Base-by-base conservation (phyloP, 257 asterid species). In the Vinca minor region DNA sequence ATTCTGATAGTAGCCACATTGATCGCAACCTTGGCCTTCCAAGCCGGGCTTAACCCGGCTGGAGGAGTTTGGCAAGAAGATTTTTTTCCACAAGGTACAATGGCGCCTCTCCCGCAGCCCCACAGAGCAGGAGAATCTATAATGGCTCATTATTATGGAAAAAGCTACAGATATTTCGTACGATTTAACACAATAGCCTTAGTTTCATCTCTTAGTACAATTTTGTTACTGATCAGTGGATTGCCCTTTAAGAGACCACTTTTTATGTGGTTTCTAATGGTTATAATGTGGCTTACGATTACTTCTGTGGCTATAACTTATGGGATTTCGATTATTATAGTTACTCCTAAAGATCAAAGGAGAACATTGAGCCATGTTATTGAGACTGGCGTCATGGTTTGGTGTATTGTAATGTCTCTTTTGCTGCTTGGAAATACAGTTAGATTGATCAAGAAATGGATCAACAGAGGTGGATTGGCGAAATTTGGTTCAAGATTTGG, bases 251-350 rank as follows among this genome's bases (percentile, higher is more conserved):
- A 26, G 42, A 75, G 74, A 8, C 55, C 38, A 62, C 23, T 81
- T 0, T 76, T 79, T 53, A 41, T 79, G 78, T 83, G 84, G 89
- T 46, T 59, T 31, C 39, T 85, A 73, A 83, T 79, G 83, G 73
- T 81, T 36, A 66, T 79, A n/a, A 83, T 85, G 94, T 79, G 87
- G 89, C 17, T 71, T 21, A 73, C 86, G 9, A 36, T 85, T 21
- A 72, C 82, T 1, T 59, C 83, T 1, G 46, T 56, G 3, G 84
- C 88, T 3, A 64, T 68, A 2, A 80, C 87, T 14, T 85, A 72
- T 32, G 82, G 76, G 0, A 50, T 80, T 50, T 59, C 82, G 0
- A 59, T 80, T 8, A 57, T 39, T 4, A 79, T 66, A 29, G 71
- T 78, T n/a, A 68, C 84, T 0, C 86, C 91, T 0, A 38, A 8